A percentile compares a stretch with the other conserved stretches of the same genome.
Conservation (phyloP, 176 grass and related monocot species). For the Aegilops sharonensis region DNA sequence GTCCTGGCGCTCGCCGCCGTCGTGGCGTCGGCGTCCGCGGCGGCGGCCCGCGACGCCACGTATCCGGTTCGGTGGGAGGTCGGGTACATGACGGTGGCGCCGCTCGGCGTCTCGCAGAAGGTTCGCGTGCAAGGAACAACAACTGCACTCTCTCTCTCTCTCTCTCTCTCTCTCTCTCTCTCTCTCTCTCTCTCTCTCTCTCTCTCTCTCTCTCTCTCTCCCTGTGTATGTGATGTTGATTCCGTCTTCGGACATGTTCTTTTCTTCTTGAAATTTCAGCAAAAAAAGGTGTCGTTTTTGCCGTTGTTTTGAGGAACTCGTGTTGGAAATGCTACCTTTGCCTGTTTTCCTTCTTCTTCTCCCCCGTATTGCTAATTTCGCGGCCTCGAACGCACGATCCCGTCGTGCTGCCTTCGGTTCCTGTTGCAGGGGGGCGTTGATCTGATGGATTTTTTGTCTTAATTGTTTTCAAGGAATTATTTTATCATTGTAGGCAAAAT, state of each 20-base stretch:
- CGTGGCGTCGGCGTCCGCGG: not conserved
- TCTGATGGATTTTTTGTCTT: not conserved
- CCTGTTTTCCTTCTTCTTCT: not conserved
- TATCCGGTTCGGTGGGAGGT: slow-evolving; percentile 60
- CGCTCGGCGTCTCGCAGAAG: slow-evolving; percentile 69
- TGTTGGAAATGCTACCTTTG: slow-evolving; percentile 18
- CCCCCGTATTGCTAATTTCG: not conserved
- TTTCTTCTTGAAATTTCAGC: slow-evolving; percentile 2
- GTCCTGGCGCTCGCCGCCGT: slow-evolving; percentile 24
- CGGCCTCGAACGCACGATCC: slow-evolving; percentile 26
- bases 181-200: not conserved
- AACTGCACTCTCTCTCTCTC: too few species aligned
- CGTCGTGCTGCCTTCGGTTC: not conserved
- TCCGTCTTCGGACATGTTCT: slow-evolving; percentile 1
- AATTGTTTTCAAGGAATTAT: not conserved
- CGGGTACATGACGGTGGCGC: slow-evolving; percentile 68
- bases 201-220: not conserved
- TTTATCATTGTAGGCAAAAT: not conserved
- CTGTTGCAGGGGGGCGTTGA: slow-evolving; percentile 8
- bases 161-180: not conserved
- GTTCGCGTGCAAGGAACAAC: slow-evolving; percentile 18
- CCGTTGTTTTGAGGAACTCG: slow-evolving; percentile 6
- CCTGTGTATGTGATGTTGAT: not conserved
- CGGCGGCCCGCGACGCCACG: not conserved
- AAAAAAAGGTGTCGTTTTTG: not conserved